Base-by-base conservation (phyloP, 176 grass and related monocot genomes). In the Aechmea fasciata region DNA sequence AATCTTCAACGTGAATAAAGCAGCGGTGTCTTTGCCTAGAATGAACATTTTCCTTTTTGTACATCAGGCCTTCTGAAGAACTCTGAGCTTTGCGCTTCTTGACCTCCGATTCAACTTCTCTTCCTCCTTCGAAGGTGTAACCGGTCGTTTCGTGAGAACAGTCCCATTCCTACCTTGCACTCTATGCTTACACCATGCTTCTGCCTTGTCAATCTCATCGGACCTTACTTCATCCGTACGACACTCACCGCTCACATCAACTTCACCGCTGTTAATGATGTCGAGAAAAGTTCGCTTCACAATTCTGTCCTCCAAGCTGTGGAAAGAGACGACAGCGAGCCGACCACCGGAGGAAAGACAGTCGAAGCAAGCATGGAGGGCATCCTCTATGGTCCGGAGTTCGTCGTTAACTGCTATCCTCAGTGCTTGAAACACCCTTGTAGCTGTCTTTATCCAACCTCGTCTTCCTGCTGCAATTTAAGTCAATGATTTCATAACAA, bases 401-500 rank as follows among this genome's bases (percentile, higher is more conserved):
- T 92, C 93, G 68, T 90, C 78, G 51, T 92, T 97, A 85, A 97
- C 86, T 62, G 93, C 84, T 70, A 97, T 97, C 71, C 93, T 90
- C 50, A 97, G 86, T 13, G 84, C 84, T 68, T 92, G 93, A 69
- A 90, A 92, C 59, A 96, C 88, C 69, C 93, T 86, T 19, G 93
- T 85, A n/a, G 94, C 89, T 49, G 84, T 97, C 78, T 97, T 92
- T 49, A 97, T 90, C 93, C 82, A 97, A 55, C 93, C 93, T 61
- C 90, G 89, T 18, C 84, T 79, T 26, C 94, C 89, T 97, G 86
- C 47, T 87, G 13, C 76, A 79, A 22, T 2, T 81, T 61, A 14
- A 52, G 59, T 33, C 29, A 68, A 23, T 73, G 49, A 57, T 74
- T 51, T 49, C 13, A 63, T 26, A 57, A 68, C 41, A 69, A 29